phyloP scores from a whole-genome alignment of 345 rosid genomes.

The Microthlaspi erraticum region DNA sequence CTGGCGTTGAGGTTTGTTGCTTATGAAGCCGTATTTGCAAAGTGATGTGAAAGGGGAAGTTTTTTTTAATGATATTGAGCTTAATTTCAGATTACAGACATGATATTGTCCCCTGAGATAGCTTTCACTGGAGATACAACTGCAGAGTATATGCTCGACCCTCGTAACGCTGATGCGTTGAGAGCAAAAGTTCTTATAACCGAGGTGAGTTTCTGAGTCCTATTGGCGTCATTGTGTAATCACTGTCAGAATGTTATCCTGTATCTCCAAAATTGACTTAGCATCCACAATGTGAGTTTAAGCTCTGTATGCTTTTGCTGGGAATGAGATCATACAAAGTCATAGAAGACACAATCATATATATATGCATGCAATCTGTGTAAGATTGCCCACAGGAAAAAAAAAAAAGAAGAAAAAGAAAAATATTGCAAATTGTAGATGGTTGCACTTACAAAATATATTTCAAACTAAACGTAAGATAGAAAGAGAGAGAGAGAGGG shows the following conservation, averaged over 20 bases:
- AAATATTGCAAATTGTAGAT: background rate
- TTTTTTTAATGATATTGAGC: conserved; percentile 9
- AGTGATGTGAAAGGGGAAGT: background rate
- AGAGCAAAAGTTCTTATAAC: conserved; percentile 93
- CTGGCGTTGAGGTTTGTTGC: conserved; percentile 77
- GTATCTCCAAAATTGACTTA: background rate
- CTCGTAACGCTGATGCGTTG: conserved; percentile 92
- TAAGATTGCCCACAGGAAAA: too few species aligned
- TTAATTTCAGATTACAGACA: conserved; percentile 72
- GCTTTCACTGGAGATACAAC: conserved; percentile 98
- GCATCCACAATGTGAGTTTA: background rate
- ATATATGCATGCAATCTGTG: background rate
- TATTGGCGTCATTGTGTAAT: background rate
- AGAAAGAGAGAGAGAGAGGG: too few species aligned
- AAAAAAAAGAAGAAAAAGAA: background rate
- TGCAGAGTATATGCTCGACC: conserved; percentile 92
- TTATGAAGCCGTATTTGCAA: background rate
- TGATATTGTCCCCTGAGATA: conserved; percentile 85
- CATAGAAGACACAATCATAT: background rate
- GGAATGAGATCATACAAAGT: background rate
- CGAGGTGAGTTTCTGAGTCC: conserved; percentile 55
- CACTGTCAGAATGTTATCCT: too few species aligned
- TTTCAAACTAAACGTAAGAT: too few species aligned
- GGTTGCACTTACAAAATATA: too few species aligned
- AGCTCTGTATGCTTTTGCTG: background rate